Base-by-base conservation (phyloP, 768 basidiomycete species). In the Dentipellis fragilis region DNA sequence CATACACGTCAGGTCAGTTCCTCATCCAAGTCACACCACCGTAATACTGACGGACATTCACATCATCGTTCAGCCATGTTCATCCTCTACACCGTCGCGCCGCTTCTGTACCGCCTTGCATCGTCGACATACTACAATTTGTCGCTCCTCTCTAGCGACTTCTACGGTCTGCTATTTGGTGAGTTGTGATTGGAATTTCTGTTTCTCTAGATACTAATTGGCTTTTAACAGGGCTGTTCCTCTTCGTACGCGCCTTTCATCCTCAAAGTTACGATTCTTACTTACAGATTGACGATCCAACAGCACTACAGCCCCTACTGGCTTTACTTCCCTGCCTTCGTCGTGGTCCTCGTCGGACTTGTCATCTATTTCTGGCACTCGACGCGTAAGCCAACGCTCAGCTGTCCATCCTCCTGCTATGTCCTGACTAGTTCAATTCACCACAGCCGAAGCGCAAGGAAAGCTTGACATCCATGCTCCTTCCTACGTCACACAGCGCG, bases 121-220 rank as follows among this genome's bases (percentile, higher is more conserved):
- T 92, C 90, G 0, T 89, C 89, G 16, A 81, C 87, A 7, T 93
- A 83, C 72, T 93, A 83, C 71, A 93, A 93, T 65, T 75, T 93
- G 59, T 87, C 85, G 62, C 69, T 93, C 10, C 79, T 93, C n/a
- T 85, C 91, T 12, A 87, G 86, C 65, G 89, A 93, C 70, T 93
- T 92, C 62, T 93, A 85, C 63, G 89, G 91, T 34, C 75, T 93
- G 51, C 73, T 93, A 19, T 89, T 93, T 64, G 91, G 69, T 67
- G 51, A 2, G 63, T 63, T 21, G 6, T 29, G 3, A 29, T 29
- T 29, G 6, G 29, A 29, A 29, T 3, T 6, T 29, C 6, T 3
- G 3, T 6, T 6, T 29, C 6, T 29, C 3, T 6, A 29, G 29
- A 29, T 6, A 6, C 6, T 29, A 3, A 29, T 29, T 6, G 3